phyloP scores from a whole-genome alignment of 1,284 basidiomycete genomes.

The Thelephora terrestris region DNA sequence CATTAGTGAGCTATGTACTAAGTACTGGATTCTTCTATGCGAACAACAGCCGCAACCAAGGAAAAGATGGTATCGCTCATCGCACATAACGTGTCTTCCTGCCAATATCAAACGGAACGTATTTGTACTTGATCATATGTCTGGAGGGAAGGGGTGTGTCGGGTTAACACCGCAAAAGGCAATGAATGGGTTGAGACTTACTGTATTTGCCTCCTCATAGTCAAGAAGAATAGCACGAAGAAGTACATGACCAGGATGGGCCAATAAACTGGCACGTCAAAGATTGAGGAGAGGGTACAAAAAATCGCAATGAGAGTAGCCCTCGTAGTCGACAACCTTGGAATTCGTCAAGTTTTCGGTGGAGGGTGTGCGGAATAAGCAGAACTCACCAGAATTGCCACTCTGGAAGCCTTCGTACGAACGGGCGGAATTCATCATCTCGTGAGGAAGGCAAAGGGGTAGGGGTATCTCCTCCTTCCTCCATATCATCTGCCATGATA shows the following conservation, averaged over 20 bases:
- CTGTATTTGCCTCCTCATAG: conserved; percentile 92
- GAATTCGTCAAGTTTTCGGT: not conserved
- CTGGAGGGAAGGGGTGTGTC: conserved; percentile 28
- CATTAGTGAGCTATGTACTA: too few relatives aligned
- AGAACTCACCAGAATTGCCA: conserved; percentile 85
- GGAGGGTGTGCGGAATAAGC: not conserved
- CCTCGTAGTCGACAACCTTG: conserved; percentile 86
- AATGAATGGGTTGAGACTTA: conserved; percentile 33
- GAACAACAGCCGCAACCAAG: not conserved
- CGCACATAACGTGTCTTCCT: conserved; percentile 71
- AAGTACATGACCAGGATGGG: conserved; percentile 94
- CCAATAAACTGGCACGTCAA: conserved; percentile 98
- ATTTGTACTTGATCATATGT: conserved; percentile 99
- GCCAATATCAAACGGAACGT: conserved; percentile 86
- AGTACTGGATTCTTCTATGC: not conserved
- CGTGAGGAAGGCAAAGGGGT: conserved; percentile 46
- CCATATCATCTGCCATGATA: conserved; percentile 88
- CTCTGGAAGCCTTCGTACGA: conserved; percentile 91
- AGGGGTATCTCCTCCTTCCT: conserved; percentile 67
- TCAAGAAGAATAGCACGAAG: conserved; percentile 78
- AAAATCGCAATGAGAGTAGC: conserved; percentile 76
- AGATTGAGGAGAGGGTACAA: conserved; percentile 71
- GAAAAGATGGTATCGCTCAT: conserved; percentile 1
- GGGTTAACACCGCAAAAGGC: not conserved
- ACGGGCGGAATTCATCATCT: conserved; percentile 93